Evolutionary conservation across 768 basidiomycete genomes (phyloP).

Genomic region (Russula sp.): DNA sequence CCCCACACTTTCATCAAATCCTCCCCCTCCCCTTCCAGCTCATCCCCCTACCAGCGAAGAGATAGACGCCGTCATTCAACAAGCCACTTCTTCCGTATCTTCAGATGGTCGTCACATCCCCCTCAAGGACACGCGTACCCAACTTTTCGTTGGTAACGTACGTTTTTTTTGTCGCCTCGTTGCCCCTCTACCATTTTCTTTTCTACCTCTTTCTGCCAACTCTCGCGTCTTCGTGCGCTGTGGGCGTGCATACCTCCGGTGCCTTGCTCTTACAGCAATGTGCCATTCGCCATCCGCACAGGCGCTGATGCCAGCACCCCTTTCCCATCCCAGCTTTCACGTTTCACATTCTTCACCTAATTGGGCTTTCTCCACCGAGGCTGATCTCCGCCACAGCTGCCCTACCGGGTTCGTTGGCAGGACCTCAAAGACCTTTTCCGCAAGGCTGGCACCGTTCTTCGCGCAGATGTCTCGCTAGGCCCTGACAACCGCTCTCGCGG

Average conservation of each 20-base stretch:
- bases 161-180: slow-evolving; percentile 27
- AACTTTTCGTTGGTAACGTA: slow-evolving; percentile 95
- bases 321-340: not conserved
- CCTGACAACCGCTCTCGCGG: slow-evolving; percentile 91
- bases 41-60: slow-evolving; percentile 62
- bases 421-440: slow-evolving; percentile 98
- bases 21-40: not conserved
- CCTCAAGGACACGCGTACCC: slow-evolving; percentile 80
- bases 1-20: not conserved
- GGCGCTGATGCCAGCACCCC: not conserved
- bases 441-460: slow-evolving; percentile 68
- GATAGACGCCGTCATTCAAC: slow-evolving; percentile 87
- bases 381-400: slow-evolving; percentile 48
- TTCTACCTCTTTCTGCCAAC: not conserved
- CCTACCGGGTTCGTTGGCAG: slow-evolving; percentile 97
- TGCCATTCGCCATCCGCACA: not conserved
- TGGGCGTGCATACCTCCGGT: not conserved
- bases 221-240: not conserved
- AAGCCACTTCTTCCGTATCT: slow-evolving; percentile 68
- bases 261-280: not conserved
- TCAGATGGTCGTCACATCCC: slow-evolving; percentile 41
- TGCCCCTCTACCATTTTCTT: not conserved
- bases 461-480: slow-evolving; percentile 47
- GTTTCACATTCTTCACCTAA: not conserved
- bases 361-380: not conserved